Evolutionary conservation across 2,329 filamentous ascomycete species (phyloP).

Genomic region (Clonostachys solani): DNA sequence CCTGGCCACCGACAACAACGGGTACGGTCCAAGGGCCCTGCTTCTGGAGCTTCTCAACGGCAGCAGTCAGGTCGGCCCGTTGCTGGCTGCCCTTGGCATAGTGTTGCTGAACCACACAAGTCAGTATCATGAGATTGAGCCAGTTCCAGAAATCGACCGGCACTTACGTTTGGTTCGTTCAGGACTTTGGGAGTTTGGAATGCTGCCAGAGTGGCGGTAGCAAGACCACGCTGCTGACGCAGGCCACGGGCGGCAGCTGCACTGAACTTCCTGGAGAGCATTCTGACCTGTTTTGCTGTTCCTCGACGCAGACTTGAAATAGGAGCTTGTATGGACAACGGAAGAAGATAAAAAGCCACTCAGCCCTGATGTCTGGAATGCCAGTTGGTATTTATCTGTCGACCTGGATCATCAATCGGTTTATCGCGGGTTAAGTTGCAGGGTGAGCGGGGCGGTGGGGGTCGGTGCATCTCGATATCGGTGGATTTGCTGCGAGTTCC

Average conservation of each 20-base stretch:
- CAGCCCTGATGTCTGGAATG: too few relatives aligned
- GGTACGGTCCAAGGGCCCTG: constrained; percentile 74
- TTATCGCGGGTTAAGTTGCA: too few relatives aligned
- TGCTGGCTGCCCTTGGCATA: constrained; percentile 82
- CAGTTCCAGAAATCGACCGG: neutral
- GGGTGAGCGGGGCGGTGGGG: too few relatives aligned
- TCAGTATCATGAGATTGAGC: neutral
- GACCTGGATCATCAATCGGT: too few relatives aligned
- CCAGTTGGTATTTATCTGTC: too few relatives aligned
- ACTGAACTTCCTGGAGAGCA: constrained; percentile 27
- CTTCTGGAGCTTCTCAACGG: constrained; percentile 65
- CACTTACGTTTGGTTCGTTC: constrained; percentile 93
- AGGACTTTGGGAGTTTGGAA: constrained; percentile 84
- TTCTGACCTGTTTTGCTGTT: constrained; percentile 9
- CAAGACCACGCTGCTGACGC: constrained; percentile 20
- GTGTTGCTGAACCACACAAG: constrained; percentile 60
- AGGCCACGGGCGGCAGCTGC: constrained; percentile 23
- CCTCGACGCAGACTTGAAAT: constrained; percentile 3
- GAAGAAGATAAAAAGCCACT: too few relatives aligned
- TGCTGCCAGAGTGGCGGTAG: constrained; percentile 61
- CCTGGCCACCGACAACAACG: constrained; percentile 76
- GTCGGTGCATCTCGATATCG: too few relatives aligned
- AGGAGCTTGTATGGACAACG: too few relatives aligned
- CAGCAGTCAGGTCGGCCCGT: constrained; percentile 69
- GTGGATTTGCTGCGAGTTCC: too few relatives aligned